Evolutionary conservation across 2,329 filamentous ascomycete species (phyloP).

Genomic region (Phyllosticta citribraziliensis): DNA sequence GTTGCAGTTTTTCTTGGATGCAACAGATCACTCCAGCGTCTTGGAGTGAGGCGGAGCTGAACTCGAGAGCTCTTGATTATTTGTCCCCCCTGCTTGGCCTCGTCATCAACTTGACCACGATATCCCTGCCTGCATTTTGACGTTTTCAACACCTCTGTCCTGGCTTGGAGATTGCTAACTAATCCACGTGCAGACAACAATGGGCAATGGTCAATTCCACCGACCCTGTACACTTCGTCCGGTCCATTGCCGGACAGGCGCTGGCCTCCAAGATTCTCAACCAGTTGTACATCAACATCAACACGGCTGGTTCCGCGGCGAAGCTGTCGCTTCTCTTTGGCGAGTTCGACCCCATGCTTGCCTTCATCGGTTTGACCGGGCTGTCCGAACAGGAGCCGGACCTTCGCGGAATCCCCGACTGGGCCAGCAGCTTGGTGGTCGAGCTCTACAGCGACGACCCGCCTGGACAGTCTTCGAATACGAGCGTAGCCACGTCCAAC

Average conservation of each 20-base stretch:
- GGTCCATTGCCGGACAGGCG: constrained; percentile 29
- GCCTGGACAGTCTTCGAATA: neutral
- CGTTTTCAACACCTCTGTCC: neutral
- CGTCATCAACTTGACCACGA: neutral
- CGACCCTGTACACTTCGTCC: constrained; percentile 33
- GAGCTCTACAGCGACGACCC: constrained; percentile 38
- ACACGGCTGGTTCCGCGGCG: constrained; percentile 17
- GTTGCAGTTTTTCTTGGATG: neutral
- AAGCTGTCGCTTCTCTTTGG: constrained; percentile 37
- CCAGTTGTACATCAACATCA: constrained; percentile 23
- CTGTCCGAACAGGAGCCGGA: constrained; percentile 27
- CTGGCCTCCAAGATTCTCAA: constrained; percentile 24
- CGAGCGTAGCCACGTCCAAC: neutral
- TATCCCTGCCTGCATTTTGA: neutral
- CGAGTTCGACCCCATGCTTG: constrained; percentile 39
- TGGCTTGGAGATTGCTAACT: constrained; percentile 14
- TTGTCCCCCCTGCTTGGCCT: neutral
- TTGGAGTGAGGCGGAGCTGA: neutral
- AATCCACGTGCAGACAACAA: constrained; percentile 26
- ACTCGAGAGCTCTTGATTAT: neutral
- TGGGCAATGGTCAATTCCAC: constrained; percentile 25
- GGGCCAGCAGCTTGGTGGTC: constrained; percentile 41
- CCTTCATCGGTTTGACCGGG: constrained; percentile 39
- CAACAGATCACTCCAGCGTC: neutral
- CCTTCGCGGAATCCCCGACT: constrained; percentile 36